These are phyloP conservation scores for Pedinophyceae sp. DNA, from an alignment of 139 green algal genomes.

Conservation along the genomic window DNA sequence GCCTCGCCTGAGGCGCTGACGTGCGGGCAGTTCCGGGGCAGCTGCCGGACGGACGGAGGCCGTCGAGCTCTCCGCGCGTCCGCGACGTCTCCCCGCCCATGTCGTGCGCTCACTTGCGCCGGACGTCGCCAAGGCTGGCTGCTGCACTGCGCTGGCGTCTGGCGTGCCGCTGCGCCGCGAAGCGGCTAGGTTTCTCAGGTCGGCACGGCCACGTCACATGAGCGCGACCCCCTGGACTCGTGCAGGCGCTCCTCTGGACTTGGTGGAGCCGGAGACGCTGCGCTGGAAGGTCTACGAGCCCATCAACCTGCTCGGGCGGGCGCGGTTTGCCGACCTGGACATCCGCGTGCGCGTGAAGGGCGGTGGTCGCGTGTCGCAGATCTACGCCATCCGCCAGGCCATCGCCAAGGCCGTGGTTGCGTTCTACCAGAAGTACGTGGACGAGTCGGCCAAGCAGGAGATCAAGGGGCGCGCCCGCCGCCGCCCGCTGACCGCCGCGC, in stretches of 20 bases:
- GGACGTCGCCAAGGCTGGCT: not conserved
- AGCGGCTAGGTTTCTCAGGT: not conserved
- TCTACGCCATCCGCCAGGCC: conserved; percentile 90
- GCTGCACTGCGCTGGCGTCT: not conserved
- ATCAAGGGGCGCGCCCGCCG: conserved; percentile 43
- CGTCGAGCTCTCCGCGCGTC: too few species aligned
- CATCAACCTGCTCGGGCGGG: conserved; percentile 80
- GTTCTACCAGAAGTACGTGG: conserved; percentile 99
- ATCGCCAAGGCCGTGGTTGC: conserved; percentile 95
- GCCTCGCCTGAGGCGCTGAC: too few species aligned
- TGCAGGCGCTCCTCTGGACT: conserved; percentile 78
- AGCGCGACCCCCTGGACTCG: not conserved
- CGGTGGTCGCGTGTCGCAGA: conserved; percentile 88
- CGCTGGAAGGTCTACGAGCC: conserved; percentile 92
- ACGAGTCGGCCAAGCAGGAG: conserved; percentile 93
- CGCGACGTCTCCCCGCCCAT: not conserved
- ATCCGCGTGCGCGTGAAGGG: conserved; percentile 92
- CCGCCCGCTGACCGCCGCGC: too few species aligned
- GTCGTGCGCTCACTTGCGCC: not conserved
- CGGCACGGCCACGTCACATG: not conserved
- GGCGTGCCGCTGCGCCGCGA: not conserved
- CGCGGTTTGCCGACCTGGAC: conserved; percentile 83
- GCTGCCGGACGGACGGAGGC: too few species aligned
- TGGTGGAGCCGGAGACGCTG: conserved; percentile 88
- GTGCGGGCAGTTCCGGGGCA: too few species aligned